These are phyloP conservation scores for Lotmaria passim DNA, from an alignment of 208 protist genomes.

Conservation along the genomic window DNA sequence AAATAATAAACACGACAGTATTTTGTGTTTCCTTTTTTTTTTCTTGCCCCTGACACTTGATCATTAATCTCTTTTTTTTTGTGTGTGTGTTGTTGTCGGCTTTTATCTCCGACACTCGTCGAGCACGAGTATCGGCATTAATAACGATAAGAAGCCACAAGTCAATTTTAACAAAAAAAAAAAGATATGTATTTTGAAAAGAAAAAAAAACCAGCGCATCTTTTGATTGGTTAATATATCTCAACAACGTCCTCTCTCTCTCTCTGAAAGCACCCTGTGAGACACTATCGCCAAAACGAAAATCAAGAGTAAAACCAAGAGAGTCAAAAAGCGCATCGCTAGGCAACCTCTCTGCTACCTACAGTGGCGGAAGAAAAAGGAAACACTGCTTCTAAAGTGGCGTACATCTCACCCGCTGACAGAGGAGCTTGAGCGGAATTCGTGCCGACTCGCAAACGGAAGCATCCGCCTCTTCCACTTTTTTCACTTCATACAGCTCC, in stretches of 20 bases:
- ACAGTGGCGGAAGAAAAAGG: slow-evolving; percentile 14
- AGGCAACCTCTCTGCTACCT: neutral
- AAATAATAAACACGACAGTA: neutral
- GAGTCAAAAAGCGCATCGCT: slow-evolving; percentile 13
- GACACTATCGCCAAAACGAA: neutral
- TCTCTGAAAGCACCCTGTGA: slow-evolving; percentile 3
- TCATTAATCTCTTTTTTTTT: slow-evolving; percentile 6
- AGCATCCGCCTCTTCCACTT: neutral
- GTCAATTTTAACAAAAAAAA: slow-evolving; percentile 3
- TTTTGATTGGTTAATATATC: slow-evolving; percentile 13
- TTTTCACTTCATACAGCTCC: neutral
- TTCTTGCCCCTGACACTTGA: neutral
- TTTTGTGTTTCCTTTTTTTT: neutral
- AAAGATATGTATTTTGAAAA: neutral
- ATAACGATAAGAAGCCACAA: slow-evolving; percentile 7
- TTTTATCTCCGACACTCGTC: slow-evolving; percentile 2
- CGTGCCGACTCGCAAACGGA: neutral
- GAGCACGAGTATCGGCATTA: neutral
- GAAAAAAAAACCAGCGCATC: slow-evolving; percentile 5
- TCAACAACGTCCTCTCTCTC: slow-evolving; percentile 2
- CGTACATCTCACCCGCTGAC: too few species aligned
- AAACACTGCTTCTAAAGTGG: too few species aligned
- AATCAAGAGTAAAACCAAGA: slow-evolving; percentile 12
- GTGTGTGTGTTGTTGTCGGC: neutral
- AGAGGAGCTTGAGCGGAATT: too few species aligned